Evolutionary conservation across 2,329 filamentous ascomycete genomes (phyloP), one percentile per base, ranked within the genome.

Genomic region (Pseudogymnoascus destructans): DNA sequence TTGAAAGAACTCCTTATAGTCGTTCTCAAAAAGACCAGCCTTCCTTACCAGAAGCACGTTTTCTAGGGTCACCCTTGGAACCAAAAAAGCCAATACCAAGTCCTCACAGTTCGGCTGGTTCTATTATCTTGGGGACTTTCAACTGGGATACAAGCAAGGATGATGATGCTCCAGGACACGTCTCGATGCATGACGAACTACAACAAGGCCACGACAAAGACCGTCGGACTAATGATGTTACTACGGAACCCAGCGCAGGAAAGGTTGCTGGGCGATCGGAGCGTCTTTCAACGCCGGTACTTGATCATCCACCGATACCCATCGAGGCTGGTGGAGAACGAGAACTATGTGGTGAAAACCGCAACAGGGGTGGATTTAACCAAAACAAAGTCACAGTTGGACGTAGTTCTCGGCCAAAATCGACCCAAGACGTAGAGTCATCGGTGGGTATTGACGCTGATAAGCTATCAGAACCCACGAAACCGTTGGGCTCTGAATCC

Each of bases 41-140:
- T 52, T 52, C 46, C 25, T 30, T 52, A 52, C 25, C 25, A 30
- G 46, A 52, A 25, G 17, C 46, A 52, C 9, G 9, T 30, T 32
- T 52, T 30, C 25, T 52, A 13, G 11, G 46, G 46, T 52, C 46
- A 6, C 46, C 25, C 4, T 30, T 30, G 25, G n/a, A 30, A 52
- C 46, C n/a, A 30, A 52, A 52, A 9, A 32, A 30, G 15, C 17
- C 46, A 30, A 32, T 11, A 15, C 25, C 25, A 17, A 32, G 46
- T n/a, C 46, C 46, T 30, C 46, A 15, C 15, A 52, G 46, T 17
- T 19, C 46, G 23, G 25, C 25, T 30, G 25, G 15, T 30, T 52
- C 46, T 52, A 52, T 52, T 19, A 52, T 52, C 15, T 19, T 52
- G 46, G 46, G 46, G n/a, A 30, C 46, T 52, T 52, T 52, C 46